Evolutionary conservation across 306 rosid species (phyloP).

Genomic region (Vicia sativa): DNA sequence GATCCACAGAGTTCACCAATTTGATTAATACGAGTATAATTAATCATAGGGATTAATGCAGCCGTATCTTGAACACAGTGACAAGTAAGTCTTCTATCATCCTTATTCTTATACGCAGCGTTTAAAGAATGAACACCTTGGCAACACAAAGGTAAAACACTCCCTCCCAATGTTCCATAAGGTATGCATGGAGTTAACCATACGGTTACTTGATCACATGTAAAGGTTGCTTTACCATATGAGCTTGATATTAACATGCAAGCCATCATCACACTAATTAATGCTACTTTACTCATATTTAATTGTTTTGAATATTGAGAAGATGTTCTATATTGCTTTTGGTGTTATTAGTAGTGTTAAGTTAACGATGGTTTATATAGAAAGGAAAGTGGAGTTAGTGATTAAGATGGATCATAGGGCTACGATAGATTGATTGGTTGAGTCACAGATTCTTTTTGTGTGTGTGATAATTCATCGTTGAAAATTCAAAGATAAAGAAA

Average conservation of each 20-base stretch:
- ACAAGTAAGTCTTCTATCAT: constrained; percentile 55
- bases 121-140: constrained; percentile 53
- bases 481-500: background rate
- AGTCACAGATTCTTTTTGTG: too few relatives aligned
- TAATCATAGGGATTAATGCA: constrained; percentile 49
- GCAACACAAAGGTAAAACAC: too few relatives aligned
- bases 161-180: constrained; percentile 62
- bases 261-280: constrained; percentile 26
- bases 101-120: constrained; percentile 44
- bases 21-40: constrained; percentile 46
- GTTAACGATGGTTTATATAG: constrained; percentile 40
- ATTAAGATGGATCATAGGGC: background rate
- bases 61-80: constrained; percentile 54
- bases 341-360: background rate
- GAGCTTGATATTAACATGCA: constrained; percentile 37
- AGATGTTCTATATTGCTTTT: background rate
- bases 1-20: constrained; percentile 49
- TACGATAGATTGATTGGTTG: background rate
- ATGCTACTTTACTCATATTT: constrained; percentile 24
- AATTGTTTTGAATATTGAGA: background rate
- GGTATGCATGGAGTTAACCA: constrained; percentile 64
- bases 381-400: constrained; percentile 13
- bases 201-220: constrained; percentile 51
- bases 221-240: constrained; percentile 35
- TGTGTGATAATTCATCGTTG: background rate